Base-by-base conservation (phyloP, 495 filamentous ascomycete species). In the Saxophila tyrrhenica region DNA sequence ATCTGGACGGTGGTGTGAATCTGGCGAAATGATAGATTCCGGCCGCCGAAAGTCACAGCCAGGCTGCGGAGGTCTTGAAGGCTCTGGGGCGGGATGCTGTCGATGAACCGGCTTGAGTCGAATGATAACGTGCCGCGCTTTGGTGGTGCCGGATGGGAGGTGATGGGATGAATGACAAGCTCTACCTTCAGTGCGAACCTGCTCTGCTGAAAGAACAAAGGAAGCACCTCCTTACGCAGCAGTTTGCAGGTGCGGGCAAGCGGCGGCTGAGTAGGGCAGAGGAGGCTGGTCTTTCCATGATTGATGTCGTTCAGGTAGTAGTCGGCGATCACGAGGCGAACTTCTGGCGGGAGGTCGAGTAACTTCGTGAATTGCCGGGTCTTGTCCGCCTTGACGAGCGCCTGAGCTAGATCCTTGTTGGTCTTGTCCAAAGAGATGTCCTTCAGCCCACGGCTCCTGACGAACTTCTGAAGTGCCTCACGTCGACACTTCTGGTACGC, bases 401-500 rank as follows among this genome's bases (percentile, higher is more conserved):
- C 20, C 23, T 24, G 7, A 23, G 25, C 41, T 7, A 44, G 41
- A 5, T 3, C n/a, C 41, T 21, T n/a, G 5, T 44, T 44, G 7
- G 15, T 17, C 15, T 21, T 21, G 16, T 3, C 19, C 7, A 44
- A 8, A 7, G 19, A 39, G 9, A 39, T 16, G 8, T 39, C 35
- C 16, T 39, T 44, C 16, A 44, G n/a, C 16, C 41, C 41, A 21
- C 41, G 41, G 7, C 5, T 7, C 7, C 17, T 7, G 41, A 44
- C 19, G n/a, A 44, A 44, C 19, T 44, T 44, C 41, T 44, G 41
- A 44, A 44, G 41, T 35, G n/a, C n/a, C n/a, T n/a, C n/a, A n/a
- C n/a, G n/a, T n/a, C n/a, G n/a, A n/a, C n/a, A n/a, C n/a, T n/a
- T n/a, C n/a, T n/a, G n/a, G n/a, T n/a, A n/a, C n/a, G n/a, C n/a